These are phyloP conservation scores for Cercospora beticola DNA, from an alignment of 2,329 filamentous ascomycete genomes.

Conservation along the genomic window DNA sequence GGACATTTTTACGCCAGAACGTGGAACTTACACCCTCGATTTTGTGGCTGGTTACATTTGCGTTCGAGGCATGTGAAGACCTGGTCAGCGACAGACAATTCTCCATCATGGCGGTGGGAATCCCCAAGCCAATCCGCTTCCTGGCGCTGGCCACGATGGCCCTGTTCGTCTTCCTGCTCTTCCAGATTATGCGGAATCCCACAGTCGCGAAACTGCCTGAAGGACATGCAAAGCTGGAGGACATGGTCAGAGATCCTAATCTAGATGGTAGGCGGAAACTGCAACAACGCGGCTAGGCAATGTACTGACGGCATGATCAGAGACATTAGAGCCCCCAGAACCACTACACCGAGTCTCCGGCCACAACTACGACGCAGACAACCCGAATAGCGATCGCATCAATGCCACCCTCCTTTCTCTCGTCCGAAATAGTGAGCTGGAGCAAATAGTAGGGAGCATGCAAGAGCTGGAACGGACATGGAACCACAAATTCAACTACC, in stretches of 20 bases:
- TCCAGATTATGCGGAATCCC: slow-evolving; percentile 67
- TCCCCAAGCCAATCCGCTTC: slow-evolving; percentile 80
- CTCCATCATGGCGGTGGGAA: slow-evolving; percentile 75
- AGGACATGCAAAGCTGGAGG: slow-evolving; percentile 47
- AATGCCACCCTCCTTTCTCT: slow-evolving; percentile 90
- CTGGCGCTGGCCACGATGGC: slow-evolving; percentile 69
- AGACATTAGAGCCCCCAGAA: slow-evolving; percentile 77
- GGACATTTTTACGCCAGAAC: neutral
- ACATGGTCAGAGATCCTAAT: slow-evolving; percentile 78
- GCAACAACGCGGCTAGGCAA: neutral
- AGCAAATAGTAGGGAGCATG: slow-evolving; percentile 85
- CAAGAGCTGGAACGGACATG: slow-evolving; percentile 87
- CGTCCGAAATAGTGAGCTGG: slow-evolving; percentile 86
- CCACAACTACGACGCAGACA: slow-evolving; percentile 74
- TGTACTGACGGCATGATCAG: slow-evolving; percentile 10
- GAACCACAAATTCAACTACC: slow-evolving; percentile 99
- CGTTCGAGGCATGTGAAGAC: neutral
- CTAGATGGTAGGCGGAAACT: slow-evolving; percentile 67
- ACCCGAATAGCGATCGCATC: slow-evolving; percentile 75
- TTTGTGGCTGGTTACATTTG: neutral
- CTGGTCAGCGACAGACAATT: neutral
- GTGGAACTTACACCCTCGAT: neutral
- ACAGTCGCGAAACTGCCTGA: slow-evolving; percentile 41
- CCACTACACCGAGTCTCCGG: slow-evolving; percentile 67
- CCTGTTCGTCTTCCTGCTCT: slow-evolving; percentile 76